Evolutionary conservation across 345 rosid genomes (phyloP).

Genomic region (Fremontodendron californicum): DNA sequence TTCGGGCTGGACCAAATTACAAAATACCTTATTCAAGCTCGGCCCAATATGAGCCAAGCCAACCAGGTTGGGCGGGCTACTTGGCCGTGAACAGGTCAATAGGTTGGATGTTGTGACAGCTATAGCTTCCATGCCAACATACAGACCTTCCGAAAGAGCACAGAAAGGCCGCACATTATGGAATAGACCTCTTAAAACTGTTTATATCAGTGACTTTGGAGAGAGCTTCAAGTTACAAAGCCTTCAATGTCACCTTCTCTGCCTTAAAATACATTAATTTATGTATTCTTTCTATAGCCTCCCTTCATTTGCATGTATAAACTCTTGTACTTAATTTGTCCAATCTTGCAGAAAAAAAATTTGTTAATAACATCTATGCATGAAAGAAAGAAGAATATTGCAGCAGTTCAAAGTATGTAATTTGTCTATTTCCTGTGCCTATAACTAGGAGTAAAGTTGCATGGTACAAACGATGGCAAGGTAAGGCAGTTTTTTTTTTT

Average conservation of each 20-base stretch:
- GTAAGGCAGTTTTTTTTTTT: too few relatives aligned
- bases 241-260: conserved; percentile 68
- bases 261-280: conserved; percentile 33
- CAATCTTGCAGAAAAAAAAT: too few relatives aligned
- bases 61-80: too few relatives aligned
- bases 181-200: conserved; percentile 77
- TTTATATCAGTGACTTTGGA: conserved; percentile 70
- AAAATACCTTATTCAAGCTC: too few relatives aligned
- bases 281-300: neutral
- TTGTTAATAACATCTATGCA: neutral
- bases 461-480: too few relatives aligned
- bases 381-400: neutral
- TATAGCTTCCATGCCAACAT: conserved; percentile 70
- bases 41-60: too few relatives aligned
- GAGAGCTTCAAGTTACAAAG: conserved; percentile 70
- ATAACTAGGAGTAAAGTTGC: too few relatives aligned
- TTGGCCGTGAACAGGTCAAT: too few relatives aligned
- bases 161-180: conserved; percentile 65
- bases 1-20: too few relatives aligned
- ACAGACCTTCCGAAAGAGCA: conserved; percentile 76
- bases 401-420: neutral
- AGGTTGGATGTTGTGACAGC: conserved; percentile 77
- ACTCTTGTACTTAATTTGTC: neutral
- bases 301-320: neutral
- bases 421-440: neutral